These are phyloP conservation scores for Saccharomyces hybrid DNA, from an alignment of 1,139 yeast genomes.

Conservation along the genomic window DNA sequence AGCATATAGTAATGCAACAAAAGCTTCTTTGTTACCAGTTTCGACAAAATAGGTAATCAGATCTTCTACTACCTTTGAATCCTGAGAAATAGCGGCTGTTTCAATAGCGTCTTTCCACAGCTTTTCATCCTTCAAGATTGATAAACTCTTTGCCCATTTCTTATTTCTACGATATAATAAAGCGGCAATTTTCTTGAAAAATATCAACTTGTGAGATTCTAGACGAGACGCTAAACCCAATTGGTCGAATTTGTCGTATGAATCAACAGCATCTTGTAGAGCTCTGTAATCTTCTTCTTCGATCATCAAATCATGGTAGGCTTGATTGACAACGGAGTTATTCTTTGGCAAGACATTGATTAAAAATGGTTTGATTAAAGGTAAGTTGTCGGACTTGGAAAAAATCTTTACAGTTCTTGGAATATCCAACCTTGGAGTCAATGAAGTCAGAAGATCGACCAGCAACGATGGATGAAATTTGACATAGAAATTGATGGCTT, in stretches of 20 bases:
- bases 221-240: constrained; percentile 87
- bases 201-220: constrained; percentile 83
- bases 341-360: constrained; percentile 87
- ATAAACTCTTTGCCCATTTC: constrained; percentile 85
- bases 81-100: constrained; percentile 81
- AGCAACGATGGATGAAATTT: constrained; percentile 86
- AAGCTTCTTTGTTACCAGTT: constrained; percentile 94
- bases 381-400: constrained; percentile 91
- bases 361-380: constrained; percentile 90
- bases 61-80: constrained; percentile 80
- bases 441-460: constrained; percentile 75
- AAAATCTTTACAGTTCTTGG: constrained; percentile 94
- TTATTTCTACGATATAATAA: constrained; percentile 87
- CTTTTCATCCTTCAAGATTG: constrained; percentile 84
- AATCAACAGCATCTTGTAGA: constrained; percentile 76
- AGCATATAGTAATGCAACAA: constrained; percentile 80
- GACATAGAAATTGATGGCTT: constrained; percentile 91
- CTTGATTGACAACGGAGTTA: constrained; percentile 84
- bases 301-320: constrained; percentile 88
- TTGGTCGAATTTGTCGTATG: constrained; percentile 86
- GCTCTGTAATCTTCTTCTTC: constrained; percentile 97
- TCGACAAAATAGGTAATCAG: constrained; percentile 88
- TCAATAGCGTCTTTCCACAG: constrained; percentile 92
- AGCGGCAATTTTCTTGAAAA: constrained; percentile 95
- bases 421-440: constrained; percentile 88